These are phyloP conservation scores for Pyricularia sp. DNA, from an alignment of 2,329 filamentous ascomycete species.

Conservation along the genomic window DNA sequence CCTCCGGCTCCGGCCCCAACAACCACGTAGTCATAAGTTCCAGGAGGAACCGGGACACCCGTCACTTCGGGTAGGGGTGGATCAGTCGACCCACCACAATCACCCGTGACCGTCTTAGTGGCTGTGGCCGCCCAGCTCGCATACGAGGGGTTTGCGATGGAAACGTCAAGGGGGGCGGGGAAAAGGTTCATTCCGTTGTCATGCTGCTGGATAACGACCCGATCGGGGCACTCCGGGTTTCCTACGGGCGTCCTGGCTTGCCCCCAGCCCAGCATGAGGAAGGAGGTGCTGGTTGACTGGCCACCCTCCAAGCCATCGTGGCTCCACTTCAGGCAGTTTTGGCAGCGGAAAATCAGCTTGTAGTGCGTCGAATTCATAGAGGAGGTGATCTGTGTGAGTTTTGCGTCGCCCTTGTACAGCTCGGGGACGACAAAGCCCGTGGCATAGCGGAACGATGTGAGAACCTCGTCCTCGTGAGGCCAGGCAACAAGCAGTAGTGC, in stretches of 20 bases:
- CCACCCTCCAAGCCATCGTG: constrained; percentile 31
- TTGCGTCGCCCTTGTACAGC: constrained; percentile 48
- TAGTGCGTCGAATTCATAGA: constrained; percentile 46
- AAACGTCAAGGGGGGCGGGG: constrained; percentile 16
- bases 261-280: constrained; percentile 37
- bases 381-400: constrained; percentile 44
- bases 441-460: constrained; percentile 43
- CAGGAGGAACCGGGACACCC: constrained; percentile 5
- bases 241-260: constrained; percentile 29
- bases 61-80: constrained; percentile 3
- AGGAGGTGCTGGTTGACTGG: constrained; percentile 17
- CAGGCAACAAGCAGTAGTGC: constrained; percentile 43
- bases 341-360: constrained; percentile 49
- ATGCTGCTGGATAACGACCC: constrained; percentile 21
- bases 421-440: constrained; percentile 44
- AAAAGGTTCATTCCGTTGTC: constrained; percentile 22
- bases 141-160: constrained; percentile 20
- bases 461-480: constrained; percentile 34
- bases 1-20: constrained; percentile 55
- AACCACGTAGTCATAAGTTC: constrained; percentile 52
- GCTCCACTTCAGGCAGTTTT: constrained; percentile 39
- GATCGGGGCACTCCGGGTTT: constrained; percentile 22
- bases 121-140: constrained; percentile 20
- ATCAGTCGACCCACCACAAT: constrained; percentile 6
- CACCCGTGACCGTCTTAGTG: constrained; percentile 19